A percentile compares a stretch with the other conserved stretches of the same genome.
phyloP scores from a whole-genome alignment of 225 moss, liverwort and hornwort genomes.

The Asterella californica region DNA sequence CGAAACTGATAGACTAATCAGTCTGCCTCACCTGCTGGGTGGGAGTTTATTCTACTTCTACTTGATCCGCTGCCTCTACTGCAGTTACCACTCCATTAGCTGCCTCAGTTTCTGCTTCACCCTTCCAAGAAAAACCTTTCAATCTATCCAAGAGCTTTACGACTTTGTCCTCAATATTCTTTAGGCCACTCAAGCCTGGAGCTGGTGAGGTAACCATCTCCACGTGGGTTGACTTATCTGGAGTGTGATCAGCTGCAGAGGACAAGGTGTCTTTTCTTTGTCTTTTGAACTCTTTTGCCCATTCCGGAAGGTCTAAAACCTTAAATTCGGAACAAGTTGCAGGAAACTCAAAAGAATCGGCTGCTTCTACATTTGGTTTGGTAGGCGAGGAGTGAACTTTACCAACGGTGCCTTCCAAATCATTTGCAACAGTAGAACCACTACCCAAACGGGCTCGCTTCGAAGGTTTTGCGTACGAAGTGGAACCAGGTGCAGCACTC shows the following conservation, averaged over 20 bases:
- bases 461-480: conserved; percentile 3
- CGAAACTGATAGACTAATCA: not conserved
- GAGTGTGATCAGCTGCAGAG: not conserved
- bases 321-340: conserved; percentile 2
- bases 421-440: not conserved
- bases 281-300: not conserved
- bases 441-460: not conserved
- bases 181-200: conserved; percentile 12
- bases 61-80: not conserved
- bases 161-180: conserved; percentile 24
- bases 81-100: not conserved
- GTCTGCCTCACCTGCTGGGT: not conserved
- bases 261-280: conserved; percentile 9
- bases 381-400: not conserved
- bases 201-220: conserved; percentile 8
- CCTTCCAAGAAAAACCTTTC: conserved; percentile 18
- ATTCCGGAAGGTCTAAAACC: conserved; percentile 6
- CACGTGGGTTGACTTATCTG: not conserved
- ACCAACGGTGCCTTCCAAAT: not conserved
- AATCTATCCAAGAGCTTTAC: conserved; percentile 16
- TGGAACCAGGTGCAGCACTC: not conserved
- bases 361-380: not conserved
- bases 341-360: not conserved
- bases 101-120: not conserved
- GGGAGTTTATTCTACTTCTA: not conserved